A percentile compares a stretch with the other conserved stretches of the same genome.
Evolutionary conservation across 2,329 filamentous ascomycete genomes (phyloP).

Genomic region (Leptodontidium sp.): DNA sequence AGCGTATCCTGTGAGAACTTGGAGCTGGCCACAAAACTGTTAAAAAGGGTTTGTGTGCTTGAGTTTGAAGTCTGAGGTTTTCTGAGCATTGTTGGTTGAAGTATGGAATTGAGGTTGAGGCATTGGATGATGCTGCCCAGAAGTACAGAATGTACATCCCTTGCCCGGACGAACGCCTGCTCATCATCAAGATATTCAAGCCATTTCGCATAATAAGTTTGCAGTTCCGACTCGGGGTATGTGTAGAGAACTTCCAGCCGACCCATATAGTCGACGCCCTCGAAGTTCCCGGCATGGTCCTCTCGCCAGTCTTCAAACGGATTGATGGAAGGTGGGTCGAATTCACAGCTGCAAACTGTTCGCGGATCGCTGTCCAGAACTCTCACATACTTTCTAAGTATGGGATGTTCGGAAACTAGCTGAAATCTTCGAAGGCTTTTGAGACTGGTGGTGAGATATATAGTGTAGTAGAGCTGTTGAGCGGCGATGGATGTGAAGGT

Average conservation of each 20-base stretch:
- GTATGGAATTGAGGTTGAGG: neutral
- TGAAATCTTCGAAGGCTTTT: neutral
- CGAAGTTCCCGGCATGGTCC: neutral
- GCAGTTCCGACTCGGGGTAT: neutral
- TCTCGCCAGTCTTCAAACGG: constrained; percentile 1
- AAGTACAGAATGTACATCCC: neutral
- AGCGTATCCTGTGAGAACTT: neutral
- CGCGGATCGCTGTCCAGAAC: neutral
- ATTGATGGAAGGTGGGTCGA: neutral
- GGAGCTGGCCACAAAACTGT: neutral
- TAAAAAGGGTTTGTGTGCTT: neutral
- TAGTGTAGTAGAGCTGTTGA: neutral
- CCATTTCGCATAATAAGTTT: neutral
- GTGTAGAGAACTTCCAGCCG: neutral
- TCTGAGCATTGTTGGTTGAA: neutral
- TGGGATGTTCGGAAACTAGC: neutral
- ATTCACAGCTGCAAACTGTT: constrained; percentile 1
- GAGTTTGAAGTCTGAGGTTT: neutral
- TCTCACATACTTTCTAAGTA: neutral
- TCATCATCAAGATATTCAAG: constrained; percentile 4
- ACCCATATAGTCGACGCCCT: neutral
- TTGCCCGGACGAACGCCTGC: too few relatives aligned
- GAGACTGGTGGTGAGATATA: constrained; percentile 10
- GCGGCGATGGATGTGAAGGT: neutral
- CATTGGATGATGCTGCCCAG: neutral